A percentile compares a stretch with the other conserved stretches of the same genome.
Conservation (phyloP, 768 basidiomycete genomes). For the Hericium erinaceus region DNA sequence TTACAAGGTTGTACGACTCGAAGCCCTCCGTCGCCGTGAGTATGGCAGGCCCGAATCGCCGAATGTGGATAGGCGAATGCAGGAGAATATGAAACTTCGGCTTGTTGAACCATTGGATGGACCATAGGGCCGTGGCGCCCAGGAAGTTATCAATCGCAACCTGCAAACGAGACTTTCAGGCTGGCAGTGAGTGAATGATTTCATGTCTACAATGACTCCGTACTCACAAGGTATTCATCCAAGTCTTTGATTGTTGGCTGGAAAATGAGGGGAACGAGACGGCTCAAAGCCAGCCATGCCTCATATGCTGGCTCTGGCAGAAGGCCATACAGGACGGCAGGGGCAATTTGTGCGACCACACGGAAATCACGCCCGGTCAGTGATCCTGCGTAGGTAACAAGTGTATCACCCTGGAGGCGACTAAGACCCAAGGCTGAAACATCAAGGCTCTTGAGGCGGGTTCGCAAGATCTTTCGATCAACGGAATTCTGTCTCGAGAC, state of each 20-base stretch:
- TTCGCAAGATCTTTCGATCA: background rate
- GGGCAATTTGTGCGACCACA: background rate
- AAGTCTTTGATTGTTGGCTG: background rate
- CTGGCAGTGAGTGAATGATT: no score
- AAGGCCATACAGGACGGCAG: background rate
- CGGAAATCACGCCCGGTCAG: background rate
- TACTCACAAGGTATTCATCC: background rate
- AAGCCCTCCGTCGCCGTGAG: no score
- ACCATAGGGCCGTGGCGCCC: no score
- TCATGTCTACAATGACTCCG: background rate
- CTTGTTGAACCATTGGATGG: no score
- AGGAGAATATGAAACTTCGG: no score
- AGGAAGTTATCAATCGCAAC: no score
- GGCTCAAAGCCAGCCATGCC: background rate
- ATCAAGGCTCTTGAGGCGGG: background rate
- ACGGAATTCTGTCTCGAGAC: background rate
- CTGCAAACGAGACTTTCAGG: no score
- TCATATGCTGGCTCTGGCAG: background rate
- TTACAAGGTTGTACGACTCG: no score
- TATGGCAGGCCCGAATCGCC: no score
- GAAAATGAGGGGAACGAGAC: background rate
- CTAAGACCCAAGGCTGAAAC: background rate
- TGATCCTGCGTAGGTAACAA: background rate
- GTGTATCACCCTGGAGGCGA: background rate
- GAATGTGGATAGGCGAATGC: no score